phyloP scores from a whole-genome alignment of 2,329 filamentous ascomycete species.

The Gnomoniopsis smithogilvyi region DNA sequence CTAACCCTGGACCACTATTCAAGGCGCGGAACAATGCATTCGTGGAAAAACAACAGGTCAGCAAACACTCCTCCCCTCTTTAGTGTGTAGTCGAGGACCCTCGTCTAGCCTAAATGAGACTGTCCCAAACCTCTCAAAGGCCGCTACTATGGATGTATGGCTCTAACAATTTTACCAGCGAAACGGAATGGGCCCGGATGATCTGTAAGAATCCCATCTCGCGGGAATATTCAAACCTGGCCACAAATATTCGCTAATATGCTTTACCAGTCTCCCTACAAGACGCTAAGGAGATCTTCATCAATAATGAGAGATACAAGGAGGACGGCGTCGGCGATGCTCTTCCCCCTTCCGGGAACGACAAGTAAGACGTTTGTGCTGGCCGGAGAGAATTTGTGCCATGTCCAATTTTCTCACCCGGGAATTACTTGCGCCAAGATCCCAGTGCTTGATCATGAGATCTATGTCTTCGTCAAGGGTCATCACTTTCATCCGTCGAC shows the following conservation, averaged over 20 bases:
- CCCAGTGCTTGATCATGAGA: neutral
- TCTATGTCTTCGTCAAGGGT: neutral
- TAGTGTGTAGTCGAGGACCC: neutral
- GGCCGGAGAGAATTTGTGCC: neutral
- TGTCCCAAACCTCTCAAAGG: neutral
- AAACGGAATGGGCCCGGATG: slow-evolving; percentile 40
- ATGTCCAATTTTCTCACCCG: too few species aligned
- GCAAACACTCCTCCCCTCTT: neutral
- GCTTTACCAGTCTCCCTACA: slow-evolving; percentile 21
- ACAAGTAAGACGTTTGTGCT: neutral
- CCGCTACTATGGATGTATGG: neutral
- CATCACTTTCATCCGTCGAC: neutral
- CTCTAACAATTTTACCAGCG: slow-evolving; percentile 19
- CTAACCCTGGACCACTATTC: neutral
- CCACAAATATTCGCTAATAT: too few species aligned
- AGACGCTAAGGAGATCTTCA: slow-evolving; percentile 24
- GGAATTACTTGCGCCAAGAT: too few species aligned
- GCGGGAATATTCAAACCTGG: too few species aligned
- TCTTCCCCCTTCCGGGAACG: slow-evolving; percentile 14
- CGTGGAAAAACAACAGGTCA: slow-evolving; percentile 32
- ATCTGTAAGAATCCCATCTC: slow-evolving; percentile 13
- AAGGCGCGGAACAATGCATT: slow-evolving; percentile 41
- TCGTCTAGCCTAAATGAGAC: neutral
- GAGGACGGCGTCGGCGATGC: slow-evolving; percentile 22
- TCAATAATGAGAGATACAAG: slow-evolving; percentile 24